phyloP scores from a whole-genome alignment of 768 basidiomycete genomes.

The Naganishia randhawae region DNA sequence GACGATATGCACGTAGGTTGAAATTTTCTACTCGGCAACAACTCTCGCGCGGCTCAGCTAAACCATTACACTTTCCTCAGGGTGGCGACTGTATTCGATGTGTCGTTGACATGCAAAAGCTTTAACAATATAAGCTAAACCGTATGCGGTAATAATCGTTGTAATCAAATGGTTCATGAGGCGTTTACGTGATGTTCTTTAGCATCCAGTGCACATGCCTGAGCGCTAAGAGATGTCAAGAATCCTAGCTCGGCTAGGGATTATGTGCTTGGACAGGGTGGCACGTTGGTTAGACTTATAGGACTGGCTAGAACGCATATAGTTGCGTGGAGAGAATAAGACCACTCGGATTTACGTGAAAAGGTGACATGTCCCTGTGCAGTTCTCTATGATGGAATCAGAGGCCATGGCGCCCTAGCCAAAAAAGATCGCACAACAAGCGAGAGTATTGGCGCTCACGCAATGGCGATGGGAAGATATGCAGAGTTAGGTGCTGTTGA shows the following conservation, averaged over 20 bases:
- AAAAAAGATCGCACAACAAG: conserved; percentile 40
- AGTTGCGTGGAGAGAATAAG: too few relatives aligned
- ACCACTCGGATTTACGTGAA: too few relatives aligned
- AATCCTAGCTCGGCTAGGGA: too few relatives aligned
- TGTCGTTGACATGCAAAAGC: conserved; percentile 75
- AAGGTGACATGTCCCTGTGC: too few relatives aligned
- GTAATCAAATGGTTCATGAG: not conserved
- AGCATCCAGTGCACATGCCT: not conserved
- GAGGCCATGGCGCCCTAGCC: conserved; percentile 39
- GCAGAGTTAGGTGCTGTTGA: conserved; percentile 43
- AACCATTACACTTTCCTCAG: conserved; percentile 3
- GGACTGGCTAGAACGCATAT: too few relatives aligned
- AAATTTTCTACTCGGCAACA: not conserved
- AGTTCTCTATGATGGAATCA: conserved; percentile 33
- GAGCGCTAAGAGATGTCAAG: not conserved
- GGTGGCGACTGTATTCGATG: conserved; percentile 93
- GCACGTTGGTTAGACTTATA: too few relatives aligned
- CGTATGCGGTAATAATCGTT: not conserved
- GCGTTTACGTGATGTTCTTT: not conserved
- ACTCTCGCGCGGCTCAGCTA: not conserved
- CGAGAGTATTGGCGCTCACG: conserved; percentile 36
- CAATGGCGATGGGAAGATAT: conserved; percentile 45
- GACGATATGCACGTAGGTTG: conserved; percentile 89
- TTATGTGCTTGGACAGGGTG: too few relatives aligned
- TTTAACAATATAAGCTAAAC: conserved; percentile 6